Conservation (phyloP, 106 monocot genomes). For the Alisma plantagoaquatica region DNA sequence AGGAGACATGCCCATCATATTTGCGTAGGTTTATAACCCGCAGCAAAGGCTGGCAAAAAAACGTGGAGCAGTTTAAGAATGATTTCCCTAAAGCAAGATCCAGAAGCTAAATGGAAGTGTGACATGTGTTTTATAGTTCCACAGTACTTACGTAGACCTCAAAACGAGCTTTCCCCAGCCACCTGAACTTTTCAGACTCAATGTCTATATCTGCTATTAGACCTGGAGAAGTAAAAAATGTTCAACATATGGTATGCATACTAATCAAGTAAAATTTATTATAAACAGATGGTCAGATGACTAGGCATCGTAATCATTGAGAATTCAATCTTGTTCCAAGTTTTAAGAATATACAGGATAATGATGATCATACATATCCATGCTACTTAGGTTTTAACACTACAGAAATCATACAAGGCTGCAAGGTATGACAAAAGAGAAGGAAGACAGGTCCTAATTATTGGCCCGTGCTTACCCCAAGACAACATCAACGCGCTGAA, state of each 20-base stretch:
- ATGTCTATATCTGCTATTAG: conserved; percentile 27
- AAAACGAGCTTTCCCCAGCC: conserved; percentile 81
- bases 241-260: no score
- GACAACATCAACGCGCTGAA: conserved; percentile 89
- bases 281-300: no score
- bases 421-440: not conserved
- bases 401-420: conserved; percentile 31
- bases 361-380: no score
- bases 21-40: conserved; percentile 9
- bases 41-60: conserved; percentile 1
- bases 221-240: conserved; percentile 38
- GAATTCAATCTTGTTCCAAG: no score
- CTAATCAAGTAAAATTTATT: no score
- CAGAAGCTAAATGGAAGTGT: not conserved
- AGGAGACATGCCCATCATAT: conserved; percentile 10
- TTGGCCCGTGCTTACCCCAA: conserved; percentile 60
- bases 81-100: not conserved
- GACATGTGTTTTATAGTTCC: not conserved
- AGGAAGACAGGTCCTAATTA: not conserved
- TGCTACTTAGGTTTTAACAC: no score
- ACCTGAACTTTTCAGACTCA: conserved; percentile 91
- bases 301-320: conserved; percentile 85
- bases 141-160: conserved; percentile 59
- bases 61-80: not conserved
- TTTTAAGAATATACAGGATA: no score